Evolutionary conservation across 306 rosid genomes (phyloP), one percentile per base, ranked within the genome.

Genomic region (Pyrus communis): DNA sequence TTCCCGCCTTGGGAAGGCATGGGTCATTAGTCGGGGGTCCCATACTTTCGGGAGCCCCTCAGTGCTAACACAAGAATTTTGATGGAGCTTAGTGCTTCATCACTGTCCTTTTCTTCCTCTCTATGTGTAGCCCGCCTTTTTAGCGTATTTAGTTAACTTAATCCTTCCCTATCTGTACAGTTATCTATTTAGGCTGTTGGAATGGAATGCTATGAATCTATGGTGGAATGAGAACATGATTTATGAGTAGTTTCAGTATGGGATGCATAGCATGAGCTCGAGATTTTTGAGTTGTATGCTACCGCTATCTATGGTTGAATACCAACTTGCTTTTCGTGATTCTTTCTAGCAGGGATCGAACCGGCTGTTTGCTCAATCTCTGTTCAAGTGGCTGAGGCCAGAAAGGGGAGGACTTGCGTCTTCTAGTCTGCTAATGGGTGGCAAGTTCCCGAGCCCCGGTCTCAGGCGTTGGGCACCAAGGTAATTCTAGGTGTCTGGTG

Each of bases 21-120:
- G 83, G 87, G 40, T 80, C 96, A 49, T 71, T 83, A 57, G 69
- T 82, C 61, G 80, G 54, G 63, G 97, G 82, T 75, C 90, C 89
- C 35, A 85, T 90, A 74, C 92, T 88, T 71, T 88, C 95, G 30
- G 92, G 96, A 71, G 73, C 91, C 83, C 88, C 96, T 76, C 89
- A 77, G 75, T 84, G 89, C 79, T 88, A 43, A 80, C 75, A 46
- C 42, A 18, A 27, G 51, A 68, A 28, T 45, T 69, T 77, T 74
- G 75, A 18, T 23, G 58, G 55, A 59, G 31, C 40, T 25, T 65
- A 10, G 73, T 58, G 10, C 18, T 63, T 35, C 64, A 57, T 78
- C 22, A 27, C 54, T 10, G 60, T 2, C 22, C n/a, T 19, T 9
- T 13, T 21, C 30, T 27, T 17, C 11, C 54, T 2, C 45, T 74